Percentiles rank a stretch among this genome's conserved stretches.
Conservation (phyloP, 1,284 basidiomycete species). For the Coniferiporia weirii region DNA sequence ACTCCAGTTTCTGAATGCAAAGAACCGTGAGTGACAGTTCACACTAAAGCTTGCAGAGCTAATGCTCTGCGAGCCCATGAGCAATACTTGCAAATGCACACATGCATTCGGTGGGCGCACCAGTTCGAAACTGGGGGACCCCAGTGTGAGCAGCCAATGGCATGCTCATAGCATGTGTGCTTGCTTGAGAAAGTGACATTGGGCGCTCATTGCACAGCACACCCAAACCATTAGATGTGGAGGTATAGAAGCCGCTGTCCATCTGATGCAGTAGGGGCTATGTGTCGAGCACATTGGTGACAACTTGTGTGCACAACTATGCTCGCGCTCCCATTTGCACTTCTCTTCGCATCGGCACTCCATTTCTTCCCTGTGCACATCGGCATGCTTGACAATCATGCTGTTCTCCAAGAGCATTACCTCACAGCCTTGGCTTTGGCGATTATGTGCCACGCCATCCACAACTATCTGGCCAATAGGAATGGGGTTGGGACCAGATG, state of each 20-base stretch:
- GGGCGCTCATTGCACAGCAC: slow-evolving; percentile 29
- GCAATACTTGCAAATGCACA: slow-evolving; percentile 69
- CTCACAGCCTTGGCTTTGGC: slow-evolving; percentile 41
- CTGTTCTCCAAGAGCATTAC: slow-evolving; percentile 79
- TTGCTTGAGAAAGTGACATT: slow-evolving; percentile 52
- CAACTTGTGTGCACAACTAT: slow-evolving; percentile 60
- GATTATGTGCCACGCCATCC: slow-evolving; percentile 3
- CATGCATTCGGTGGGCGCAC: slow-evolving; percentile 51
- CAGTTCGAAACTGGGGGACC: slow-evolving; percentile 40
- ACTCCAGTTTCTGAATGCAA: slow-evolving; percentile 75
- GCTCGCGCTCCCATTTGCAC: slow-evolving; percentile 23
- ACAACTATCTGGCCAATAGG: slow-evolving; percentile 27
- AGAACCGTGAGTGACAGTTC: slow-evolving; percentile 71
- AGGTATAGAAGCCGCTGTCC: slow-evolving; percentile 49
- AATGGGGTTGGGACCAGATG: slow-evolving; percentile 27
- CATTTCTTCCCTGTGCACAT: slow-evolving; percentile 74
- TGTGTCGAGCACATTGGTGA: slow-evolving; percentile 65
- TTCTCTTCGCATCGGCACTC: slow-evolving; percentile 66
- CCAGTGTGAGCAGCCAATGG: slow-evolving; percentile 11
- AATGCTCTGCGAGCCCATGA: slow-evolving; percentile 71
- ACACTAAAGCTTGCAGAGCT: slow-evolving; percentile 46
- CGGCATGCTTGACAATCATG: slow-evolving; percentile 80
- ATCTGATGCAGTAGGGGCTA: slow-evolving; percentile 45
- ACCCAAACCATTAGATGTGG: slow-evolving; percentile 6
- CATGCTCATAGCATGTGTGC: slow-evolving; percentile 53